These are phyloP conservation scores for Discostella stelligeroides DNA, from an alignment of 108 stramenopile genomes.

Conservation along the genomic window DNA sequence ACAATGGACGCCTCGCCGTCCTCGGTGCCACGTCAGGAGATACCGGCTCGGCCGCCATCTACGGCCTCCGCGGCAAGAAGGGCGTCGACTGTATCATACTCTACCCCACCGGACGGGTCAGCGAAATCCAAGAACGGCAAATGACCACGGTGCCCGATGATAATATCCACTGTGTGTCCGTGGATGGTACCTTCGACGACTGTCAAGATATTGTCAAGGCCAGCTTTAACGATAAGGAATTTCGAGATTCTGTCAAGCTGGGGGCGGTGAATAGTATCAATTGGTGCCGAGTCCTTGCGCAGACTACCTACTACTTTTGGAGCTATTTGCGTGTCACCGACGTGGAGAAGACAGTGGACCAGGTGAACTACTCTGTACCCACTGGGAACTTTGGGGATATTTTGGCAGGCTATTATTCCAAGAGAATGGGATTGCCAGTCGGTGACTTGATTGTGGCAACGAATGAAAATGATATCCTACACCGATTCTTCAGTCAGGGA, in stretches of 20 bases:
- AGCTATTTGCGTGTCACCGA: conserved; percentile 92
- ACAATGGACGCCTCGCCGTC: conserved; percentile 88
- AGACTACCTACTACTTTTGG: conserved; percentile 99
- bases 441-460: conserved; percentile 94
- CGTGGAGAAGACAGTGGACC: conserved; percentile 46
- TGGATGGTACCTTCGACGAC: conserved; percentile 97
- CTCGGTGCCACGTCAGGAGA: conserved; percentile 96
- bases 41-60: conserved; percentile 96
- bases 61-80: conserved; percentile 97
- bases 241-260: conserved; percentile 90
- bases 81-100: conserved; percentile 97
- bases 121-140: conserved; percentile 96
- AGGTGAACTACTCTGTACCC: conserved; percentile 92
- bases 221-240: conserved; percentile 86
- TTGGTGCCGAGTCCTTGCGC: conserved; percentile 98
- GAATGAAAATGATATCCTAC: conserved; percentile 99
- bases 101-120: conserved; percentile 94
- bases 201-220: conserved; percentile 99
- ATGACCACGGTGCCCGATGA: conserved; percentile 97
- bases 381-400: conserved; percentile 99
- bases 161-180: conserved; percentile 95
- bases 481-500: conserved; percentile 95
- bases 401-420: conserved; percentile 97
- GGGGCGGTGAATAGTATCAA: conserved; percentile 99
- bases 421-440: conserved; percentile 97